A percentile compares a stretch with the other conserved stretches of the same genome.
Conservation (phyloP, 2,329 filamentous ascomycete species). For the Scedosporium minutisporum region DNA sequence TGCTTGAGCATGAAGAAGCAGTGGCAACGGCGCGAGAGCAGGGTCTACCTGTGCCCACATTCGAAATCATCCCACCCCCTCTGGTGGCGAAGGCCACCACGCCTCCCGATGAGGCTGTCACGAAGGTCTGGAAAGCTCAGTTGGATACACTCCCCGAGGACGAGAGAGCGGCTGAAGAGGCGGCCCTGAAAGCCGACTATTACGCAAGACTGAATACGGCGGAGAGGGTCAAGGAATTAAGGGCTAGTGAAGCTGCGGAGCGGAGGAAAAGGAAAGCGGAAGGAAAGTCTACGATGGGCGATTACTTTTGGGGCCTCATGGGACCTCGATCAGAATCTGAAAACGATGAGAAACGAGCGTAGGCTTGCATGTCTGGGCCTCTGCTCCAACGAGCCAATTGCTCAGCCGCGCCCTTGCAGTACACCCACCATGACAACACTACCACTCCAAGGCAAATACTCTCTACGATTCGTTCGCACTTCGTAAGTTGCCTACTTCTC, state of each 20-base stretch:
- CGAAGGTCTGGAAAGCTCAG: conserved; percentile 41
- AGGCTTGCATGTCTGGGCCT: not conserved
- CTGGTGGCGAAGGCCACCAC: conserved; percentile 8
- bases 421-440: too few relatives aligned
- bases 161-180: conserved; percentile 53
- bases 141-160: conserved; percentile 47
- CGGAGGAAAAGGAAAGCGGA: conserved; percentile 40
- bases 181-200: conserved; percentile 53
- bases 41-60: conserved; percentile 47
- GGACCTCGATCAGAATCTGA: conserved; percentile 4
- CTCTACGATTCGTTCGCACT: too few relatives aligned
- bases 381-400: not conserved
- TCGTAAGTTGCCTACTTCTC: too few relatives aligned
- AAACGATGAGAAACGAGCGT: not conserved
- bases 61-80: conserved; percentile 40
- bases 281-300: conserved; percentile 36
- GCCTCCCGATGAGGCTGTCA: conserved; percentile 15
- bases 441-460: too few relatives aligned
- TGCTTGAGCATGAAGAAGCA: conserved; percentile 70
- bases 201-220: conserved; percentile 52
- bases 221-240: conserved; percentile 42
- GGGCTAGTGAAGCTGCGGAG: conserved; percentile 39
- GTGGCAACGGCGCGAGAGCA: conserved; percentile 60
- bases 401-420: not conserved
- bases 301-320: conserved; percentile 26